Evolutionary conservation across 2,329 filamentous ascomycete genomes (phyloP).

Genomic region (Colletotrichum theobromicola): DNA sequence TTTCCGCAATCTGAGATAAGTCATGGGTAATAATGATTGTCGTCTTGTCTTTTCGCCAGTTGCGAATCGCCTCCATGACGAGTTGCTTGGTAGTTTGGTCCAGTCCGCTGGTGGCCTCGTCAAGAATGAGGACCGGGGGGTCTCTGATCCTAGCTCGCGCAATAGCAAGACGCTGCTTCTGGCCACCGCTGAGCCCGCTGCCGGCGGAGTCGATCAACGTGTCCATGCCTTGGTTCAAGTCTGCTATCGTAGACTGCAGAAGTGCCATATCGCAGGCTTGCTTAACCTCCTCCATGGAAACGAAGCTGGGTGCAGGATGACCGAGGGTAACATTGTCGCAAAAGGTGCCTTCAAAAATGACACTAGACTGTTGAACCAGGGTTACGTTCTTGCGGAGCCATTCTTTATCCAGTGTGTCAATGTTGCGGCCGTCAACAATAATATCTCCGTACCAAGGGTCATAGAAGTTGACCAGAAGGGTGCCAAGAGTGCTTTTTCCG

Average conservation of each 20-base stretch:
- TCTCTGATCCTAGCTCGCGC: conserved; percentile 80
- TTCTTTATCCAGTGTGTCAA: conserved; percentile 65
- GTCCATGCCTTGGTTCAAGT: conserved; percentile 72
- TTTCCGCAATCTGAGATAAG: conserved; percentile 71
- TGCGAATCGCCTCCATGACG: conserved; percentile 76
- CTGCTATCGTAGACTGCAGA: conserved; percentile 69
- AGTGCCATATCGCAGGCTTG: conserved; percentile 70
- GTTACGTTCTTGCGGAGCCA: conserved; percentile 84
- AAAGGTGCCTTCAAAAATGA: conserved; percentile 83
- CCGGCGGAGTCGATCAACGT: conserved; percentile 76
- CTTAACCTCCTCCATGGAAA: conserved; percentile 61
- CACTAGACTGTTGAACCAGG: conserved; percentile 81
- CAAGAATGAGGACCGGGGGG: conserved; percentile 81
- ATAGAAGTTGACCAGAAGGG: conserved; percentile 82
- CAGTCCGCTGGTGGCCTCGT: conserved; percentile 87
- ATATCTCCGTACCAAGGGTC: conserved; percentile 69
- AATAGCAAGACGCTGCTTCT: conserved; percentile 81
- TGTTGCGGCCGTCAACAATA: conserved; percentile 67
- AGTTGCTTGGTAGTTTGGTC: conserved; percentile 73
- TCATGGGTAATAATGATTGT: conserved; percentile 96
- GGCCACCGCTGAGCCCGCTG: conserved; percentile 79
- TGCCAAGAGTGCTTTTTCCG: conserved; percentile 88
- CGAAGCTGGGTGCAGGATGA: conserved; percentile 33
- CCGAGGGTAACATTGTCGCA: conserved; percentile 81
- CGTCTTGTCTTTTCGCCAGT: conserved; percentile 81